These are phyloP conservation scores for Neurospora africana DNA, from an alignment of 495 filamentous ascomycete species.

Conservation along the genomic window DNA sequence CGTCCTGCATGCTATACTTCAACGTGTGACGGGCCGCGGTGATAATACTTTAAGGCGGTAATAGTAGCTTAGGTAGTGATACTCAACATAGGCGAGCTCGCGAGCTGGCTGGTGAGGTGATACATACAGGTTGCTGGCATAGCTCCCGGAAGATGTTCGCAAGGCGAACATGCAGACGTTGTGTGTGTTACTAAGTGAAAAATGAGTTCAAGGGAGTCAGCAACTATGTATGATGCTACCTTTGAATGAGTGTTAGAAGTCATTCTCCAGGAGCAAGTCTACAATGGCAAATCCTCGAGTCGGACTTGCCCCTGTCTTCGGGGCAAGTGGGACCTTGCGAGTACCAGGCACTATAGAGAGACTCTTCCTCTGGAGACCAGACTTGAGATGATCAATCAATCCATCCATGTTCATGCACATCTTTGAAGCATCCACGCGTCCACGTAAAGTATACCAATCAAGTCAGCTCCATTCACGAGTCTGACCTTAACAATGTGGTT, in stretches of 20 bases:
- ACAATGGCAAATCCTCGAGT: no score
- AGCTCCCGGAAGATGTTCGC: not conserved
- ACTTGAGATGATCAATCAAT: no score
- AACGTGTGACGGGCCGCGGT: not conserved
- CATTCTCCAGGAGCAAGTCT: no score
- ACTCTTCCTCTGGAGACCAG: no score
- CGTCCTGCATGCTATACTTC: not conserved
- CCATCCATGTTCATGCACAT: no score
- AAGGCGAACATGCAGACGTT: not conserved
- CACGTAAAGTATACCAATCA: no score
- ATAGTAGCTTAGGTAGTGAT: not conserved
- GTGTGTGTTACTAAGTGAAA: not conserved
- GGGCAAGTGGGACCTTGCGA: no score
- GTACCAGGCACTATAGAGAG: no score
- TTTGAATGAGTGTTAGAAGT: not conserved
- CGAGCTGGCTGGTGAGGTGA: not conserved
- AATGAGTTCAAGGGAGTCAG: not conserved
- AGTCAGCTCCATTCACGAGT: no score
- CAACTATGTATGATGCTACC: not conserved
- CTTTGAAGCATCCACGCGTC: no score
- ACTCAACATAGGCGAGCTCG: not conserved
- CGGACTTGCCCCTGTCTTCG: no score
- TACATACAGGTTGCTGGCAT: not conserved
- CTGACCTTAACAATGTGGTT: no score
- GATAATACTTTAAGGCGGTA: not conserved